Base-by-base conservation (phyloP, 1,139 yeast genomes). In the Blastobotrys persicus region DNA sequence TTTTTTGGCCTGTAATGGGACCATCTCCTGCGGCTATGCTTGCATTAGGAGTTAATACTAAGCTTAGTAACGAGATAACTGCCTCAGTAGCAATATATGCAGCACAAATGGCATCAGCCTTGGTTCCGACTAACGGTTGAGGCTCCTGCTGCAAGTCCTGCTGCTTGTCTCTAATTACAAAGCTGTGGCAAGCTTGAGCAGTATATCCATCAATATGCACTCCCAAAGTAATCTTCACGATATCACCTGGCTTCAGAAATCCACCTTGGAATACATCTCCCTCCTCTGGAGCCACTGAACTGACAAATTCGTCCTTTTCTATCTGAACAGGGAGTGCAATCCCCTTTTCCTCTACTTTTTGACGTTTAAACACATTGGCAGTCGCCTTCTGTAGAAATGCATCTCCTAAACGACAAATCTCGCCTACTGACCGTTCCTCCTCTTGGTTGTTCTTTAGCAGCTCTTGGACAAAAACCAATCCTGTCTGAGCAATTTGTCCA, bases 151-250 rank as follows among this genome's bases (percentile, higher is more conserved):
- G 50, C 31, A 11, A 14, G 33, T 51, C 52, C 44, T 55, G 51
- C 16, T 54, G 52, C 55, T 71, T 50, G 80, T 85, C 53, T 78
- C 81, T 85, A 49, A 91, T 83, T 35, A 89, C 95, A 53, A 88
- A 66, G 2, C 97, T 89, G 67, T 92, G 98, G 28, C 95, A 80
- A 5, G 80, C 82, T 63, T 82, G 81, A 3, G 96, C 84, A 14
- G 97, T 86, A 71, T 91, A 92, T 45, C 98, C 98, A 67, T 92
- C 98, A 59, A 92, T 80, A 57, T 92, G 97, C 52, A 86, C 91
- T 44, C 97, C 98, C 35, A 89, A 74, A 18, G 85, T 74, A 50
- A 92, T 78, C 52, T 92, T 89, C 38, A 87, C 88, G 45, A 91
- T 75, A 66, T 92, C 98, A 47, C 98, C 98, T 32, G 81, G 81